Conservation (phyloP, 768 basidiomycete genomes). For the Kwoniella botswanensis region DNA sequence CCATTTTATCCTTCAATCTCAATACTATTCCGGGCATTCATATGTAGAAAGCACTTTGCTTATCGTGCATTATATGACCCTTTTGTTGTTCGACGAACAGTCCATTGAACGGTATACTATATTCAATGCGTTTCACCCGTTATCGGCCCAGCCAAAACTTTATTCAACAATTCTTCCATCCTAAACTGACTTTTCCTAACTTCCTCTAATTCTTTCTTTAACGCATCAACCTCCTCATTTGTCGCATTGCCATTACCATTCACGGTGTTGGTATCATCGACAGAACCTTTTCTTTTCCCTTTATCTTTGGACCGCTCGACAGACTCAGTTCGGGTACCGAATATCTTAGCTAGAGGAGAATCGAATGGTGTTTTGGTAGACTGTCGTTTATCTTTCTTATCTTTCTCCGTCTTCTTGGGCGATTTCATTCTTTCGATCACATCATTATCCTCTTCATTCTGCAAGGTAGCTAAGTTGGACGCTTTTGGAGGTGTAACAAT, state of each 20-base stretch:
- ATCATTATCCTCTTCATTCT: constrained; percentile 5
- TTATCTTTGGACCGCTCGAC: background rate
- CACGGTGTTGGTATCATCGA: background rate
- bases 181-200: constrained; percentile 47
- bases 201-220: constrained; percentile 48
- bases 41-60: too few species aligned
- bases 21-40: too few species aligned
- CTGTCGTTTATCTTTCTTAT: background rate
- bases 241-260: background rate
- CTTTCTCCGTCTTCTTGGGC: background rate
- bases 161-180: constrained; percentile 52
- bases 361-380: constrained; percentile 17
- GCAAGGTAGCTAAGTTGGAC: constrained; percentile 3
- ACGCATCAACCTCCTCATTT: constrained; percentile 29
- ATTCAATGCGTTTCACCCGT: constrained; percentile 1
- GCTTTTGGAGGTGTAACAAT: constrained; percentile 31
- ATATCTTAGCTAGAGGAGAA: constrained; percentile 47
- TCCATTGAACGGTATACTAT: too few species aligned
- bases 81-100: too few species aligned
- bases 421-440: background rate
- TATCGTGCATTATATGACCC: too few species aligned
- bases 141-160: constrained; percentile 29
- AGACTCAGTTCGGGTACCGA: constrained; percentile 24
- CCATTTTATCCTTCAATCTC: too few species aligned
- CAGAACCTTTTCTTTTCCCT: constrained; percentile 5